Evolutionary conservation across 2,329 filamentous ascomycete species (phyloP).

Genomic region (Balansia obtecta): DNA sequence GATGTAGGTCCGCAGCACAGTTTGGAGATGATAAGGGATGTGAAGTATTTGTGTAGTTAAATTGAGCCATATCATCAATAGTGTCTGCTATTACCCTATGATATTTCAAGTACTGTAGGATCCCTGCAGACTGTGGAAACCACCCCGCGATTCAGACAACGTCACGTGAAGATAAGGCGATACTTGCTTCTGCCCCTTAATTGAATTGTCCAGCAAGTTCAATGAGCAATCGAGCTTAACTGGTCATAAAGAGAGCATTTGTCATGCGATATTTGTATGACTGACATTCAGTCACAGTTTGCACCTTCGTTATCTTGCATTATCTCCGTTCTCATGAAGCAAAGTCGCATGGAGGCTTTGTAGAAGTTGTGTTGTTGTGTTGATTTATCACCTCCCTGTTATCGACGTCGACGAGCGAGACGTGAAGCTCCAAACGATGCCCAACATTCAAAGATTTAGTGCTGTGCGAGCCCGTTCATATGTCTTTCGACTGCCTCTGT

Average conservation of each 20-base stretch:
- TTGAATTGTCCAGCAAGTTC: neutral
- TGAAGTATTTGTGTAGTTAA: no score
- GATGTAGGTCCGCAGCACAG: no score
- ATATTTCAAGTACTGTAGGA: no score
- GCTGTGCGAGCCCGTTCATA: constrained; percentile 67
- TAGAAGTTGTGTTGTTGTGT: neutral
- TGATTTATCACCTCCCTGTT: neutral
- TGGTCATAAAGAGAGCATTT: neutral
- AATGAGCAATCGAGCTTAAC: no score
- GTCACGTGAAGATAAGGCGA: constrained; percentile 1
- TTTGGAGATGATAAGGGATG: no score
- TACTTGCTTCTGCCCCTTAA: neutral
- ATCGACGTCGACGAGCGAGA: neutral
- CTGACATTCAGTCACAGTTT: neutral
- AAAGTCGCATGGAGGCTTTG: neutral
- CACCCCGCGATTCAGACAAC: neutral
- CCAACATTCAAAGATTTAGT: constrained; percentile 42
- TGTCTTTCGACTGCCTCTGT: constrained; percentile 71
- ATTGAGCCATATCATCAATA: no score
- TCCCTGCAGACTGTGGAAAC: no score
- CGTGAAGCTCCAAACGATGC: constrained; percentile 5
- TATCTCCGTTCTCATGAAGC: neutral
- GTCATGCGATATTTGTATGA: neutral
- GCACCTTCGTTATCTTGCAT: neutral
- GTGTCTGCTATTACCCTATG: no score